phyloP scores from a whole-genome alignment of 192 early-diverging fungal species.

The Coemansia sp. region DNA sequence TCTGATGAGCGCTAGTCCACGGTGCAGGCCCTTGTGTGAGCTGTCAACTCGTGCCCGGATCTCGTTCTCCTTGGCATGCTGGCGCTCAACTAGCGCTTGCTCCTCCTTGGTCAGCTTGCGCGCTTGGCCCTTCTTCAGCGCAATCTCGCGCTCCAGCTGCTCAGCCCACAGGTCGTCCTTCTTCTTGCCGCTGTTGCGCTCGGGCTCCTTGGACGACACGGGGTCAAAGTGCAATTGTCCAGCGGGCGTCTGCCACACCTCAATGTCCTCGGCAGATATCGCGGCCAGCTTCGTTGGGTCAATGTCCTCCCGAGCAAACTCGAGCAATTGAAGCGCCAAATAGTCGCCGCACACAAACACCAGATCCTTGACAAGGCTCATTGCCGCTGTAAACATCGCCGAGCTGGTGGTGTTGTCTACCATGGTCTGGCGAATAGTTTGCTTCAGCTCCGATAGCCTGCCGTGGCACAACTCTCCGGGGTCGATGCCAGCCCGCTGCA shows the following conservation, averaged over 20 bases:
- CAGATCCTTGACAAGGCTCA: constrained; percentile 24
- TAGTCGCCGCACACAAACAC: constrained; percentile 31
- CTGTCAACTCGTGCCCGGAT: constrained; percentile 67
- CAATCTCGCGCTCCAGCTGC: constrained; percentile 32
- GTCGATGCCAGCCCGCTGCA: constrained; percentile 70
- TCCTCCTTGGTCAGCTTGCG: constrained; percentile 60
- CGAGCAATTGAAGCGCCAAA: constrained; percentile 38
- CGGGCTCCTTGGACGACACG: constrained; percentile 8
- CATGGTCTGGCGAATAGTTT: constrained; percentile 50
- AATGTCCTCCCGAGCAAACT: constrained; percentile 18
- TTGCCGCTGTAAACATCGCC: constrained; percentile 10
- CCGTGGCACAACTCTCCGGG: constrained; percentile 62
- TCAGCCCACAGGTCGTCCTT: constrained; percentile 42
- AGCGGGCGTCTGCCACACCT: constrained; percentile 33
- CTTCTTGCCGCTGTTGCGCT: constrained; percentile 5
- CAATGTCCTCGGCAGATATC: constrained; percentile 31
- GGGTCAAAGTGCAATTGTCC: constrained; percentile 40
- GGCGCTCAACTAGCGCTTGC: constrained; percentile 65
- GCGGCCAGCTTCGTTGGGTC: constrained; percentile 21
- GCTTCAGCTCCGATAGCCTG: constrained; percentile 43
- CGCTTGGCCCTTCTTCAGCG: constrained; percentile 17
- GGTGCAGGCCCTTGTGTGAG: constrained; percentile 52
- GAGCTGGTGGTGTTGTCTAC: constrained; percentile 23
- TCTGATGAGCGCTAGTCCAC: constrained; percentile 64
- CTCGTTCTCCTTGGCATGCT: constrained; percentile 67